Percentiles rank a stretch among this genome's conserved stretches.
These are phyloP conservation scores for Phtheirospermum japonicum DNA, from an alignment of 257 asterid genomes.

Conservation along the genomic window DNA sequence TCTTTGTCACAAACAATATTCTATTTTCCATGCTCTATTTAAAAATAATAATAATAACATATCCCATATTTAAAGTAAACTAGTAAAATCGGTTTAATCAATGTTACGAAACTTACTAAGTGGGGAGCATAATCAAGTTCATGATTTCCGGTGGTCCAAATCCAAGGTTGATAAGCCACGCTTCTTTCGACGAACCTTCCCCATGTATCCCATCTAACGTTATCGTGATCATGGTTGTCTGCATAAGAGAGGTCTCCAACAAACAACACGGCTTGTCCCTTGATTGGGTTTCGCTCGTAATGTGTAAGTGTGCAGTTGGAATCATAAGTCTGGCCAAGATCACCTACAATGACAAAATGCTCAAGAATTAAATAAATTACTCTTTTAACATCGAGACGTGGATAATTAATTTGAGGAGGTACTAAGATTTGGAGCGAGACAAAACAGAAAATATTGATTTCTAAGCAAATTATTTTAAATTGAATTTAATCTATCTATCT, in stretches of 20 bases:
- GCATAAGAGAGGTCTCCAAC: constrained; percentile 93
- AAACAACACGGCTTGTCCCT: constrained; percentile 69
- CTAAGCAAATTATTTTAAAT: too few species aligned
- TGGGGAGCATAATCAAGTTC: constrained; percentile 81
- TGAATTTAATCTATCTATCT: too few species aligned
- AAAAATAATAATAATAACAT: too few species aligned
- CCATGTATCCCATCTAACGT: constrained; percentile 91
- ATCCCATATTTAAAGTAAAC: too few species aligned
- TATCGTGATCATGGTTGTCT: constrained; percentile 64
- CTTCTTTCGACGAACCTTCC: constrained; percentile 81
- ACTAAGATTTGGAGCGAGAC: too few species aligned
- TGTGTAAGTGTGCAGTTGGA: constrained; percentile 74
- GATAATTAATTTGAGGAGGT: too few species aligned
- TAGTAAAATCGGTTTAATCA: too few species aligned
- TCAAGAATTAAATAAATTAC: too few species aligned
- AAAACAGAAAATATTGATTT: too few species aligned
- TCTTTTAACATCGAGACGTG: too few species aligned
- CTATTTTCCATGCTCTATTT: too few species aligned
- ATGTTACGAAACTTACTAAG: constrained; percentile 44
- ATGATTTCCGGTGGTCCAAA: constrained; percentile 88
- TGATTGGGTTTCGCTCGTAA: constrained; percentile 60
- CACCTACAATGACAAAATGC: constrained; percentile 46
- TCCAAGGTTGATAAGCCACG: constrained; percentile 91
- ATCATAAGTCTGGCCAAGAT: constrained; percentile 81
- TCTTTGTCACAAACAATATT: not conserved